Evolutionary conservation across 345 rosid species (phyloP), one percentile per base, ranked within the genome.

Genomic region (Mercurialis annua): DNA sequence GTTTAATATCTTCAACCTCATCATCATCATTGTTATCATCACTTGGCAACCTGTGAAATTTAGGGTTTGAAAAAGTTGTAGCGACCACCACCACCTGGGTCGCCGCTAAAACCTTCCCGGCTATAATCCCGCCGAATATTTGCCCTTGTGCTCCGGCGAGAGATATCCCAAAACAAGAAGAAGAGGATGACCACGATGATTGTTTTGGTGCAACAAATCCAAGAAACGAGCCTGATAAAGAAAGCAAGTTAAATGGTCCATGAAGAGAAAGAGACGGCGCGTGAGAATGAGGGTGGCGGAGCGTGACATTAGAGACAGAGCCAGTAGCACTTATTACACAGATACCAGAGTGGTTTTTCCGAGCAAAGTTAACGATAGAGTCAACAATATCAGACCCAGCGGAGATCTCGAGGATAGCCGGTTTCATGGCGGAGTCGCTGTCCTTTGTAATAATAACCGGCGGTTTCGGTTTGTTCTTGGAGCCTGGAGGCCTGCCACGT

Each of bases 401-500:
- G 57, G 87, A 55, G 77, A 87, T 77, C 71, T 87, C 80, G 55
- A 87, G 85, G 55, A 83, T 20, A 16, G 60, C 72, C 0, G 89
- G 82, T 44, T 77, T 83, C 80, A 84, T 69, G 52, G 80, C 48
- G 12, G 84, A 48, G 38, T 76, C 76, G 29, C 50, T 26, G 60
- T 81, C 77, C 23, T 66, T 48, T 36, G 78, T 71, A 30, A 84
- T 51, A 26, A 81, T 62, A 30, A 80, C n/a, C 23, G 92, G 86
- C 0, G 83, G 80, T 44, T 84, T 84, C 9, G 89, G 83, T 60
- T 77, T 86, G 82, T 86, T 86, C 70, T 84, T 84, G 18, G 88
- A 84, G 2, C 88, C 88, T 0, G 79, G 86, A 0, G 90, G 90
- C 10, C 90, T 73, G 1, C 90, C 90, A 26, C 84, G 68, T 0